phyloP scores from a whole-genome alignment of 805 yeast species.

The Metschnikowia corniflorae region DNA sequence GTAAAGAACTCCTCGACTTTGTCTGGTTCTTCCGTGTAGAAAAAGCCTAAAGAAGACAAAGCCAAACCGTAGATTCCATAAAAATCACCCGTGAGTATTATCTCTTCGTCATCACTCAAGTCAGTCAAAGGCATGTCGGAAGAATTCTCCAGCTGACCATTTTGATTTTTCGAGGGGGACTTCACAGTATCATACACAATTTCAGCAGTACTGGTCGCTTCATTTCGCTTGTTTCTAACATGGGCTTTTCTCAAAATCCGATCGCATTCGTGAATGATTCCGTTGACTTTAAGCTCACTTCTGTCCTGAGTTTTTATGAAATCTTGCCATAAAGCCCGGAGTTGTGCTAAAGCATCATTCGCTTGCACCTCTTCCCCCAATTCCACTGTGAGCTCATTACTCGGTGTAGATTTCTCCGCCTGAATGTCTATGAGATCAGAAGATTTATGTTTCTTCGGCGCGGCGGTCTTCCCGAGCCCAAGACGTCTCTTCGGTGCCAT shows the following conservation, averaged over 20 bases:
- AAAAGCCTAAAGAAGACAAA: slow-evolving; percentile 58
- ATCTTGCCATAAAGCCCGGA: slow-evolving; percentile 68
- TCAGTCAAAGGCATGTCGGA: neutral
- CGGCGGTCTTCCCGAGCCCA: slow-evolving; percentile 35
- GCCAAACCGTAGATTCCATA: slow-evolving; percentile 75
- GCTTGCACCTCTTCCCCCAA: slow-evolving; percentile 66
- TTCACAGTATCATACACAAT: neutral
- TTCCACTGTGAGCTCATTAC: slow-evolving; percentile 50
- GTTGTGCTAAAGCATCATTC: slow-evolving; percentile 75
- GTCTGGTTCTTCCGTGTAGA: slow-evolving; percentile 44
- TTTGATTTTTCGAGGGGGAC: neutral
- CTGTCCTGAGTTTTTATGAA: slow-evolving; percentile 55
- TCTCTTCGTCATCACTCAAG: slow-evolving; percentile 10
- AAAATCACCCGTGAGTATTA: slow-evolving; percentile 46
- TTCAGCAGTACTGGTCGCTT: neutral
- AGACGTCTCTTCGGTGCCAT: slow-evolving; percentile 32
- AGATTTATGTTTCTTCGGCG: slow-evolving; percentile 25
- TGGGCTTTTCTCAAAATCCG: slow-evolving; percentile 53
- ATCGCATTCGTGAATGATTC: slow-evolving; percentile 91
- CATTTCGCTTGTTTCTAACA: slow-evolving; percentile 7
- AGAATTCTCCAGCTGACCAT: too few species aligned
- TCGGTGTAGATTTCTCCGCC: slow-evolving; percentile 9
- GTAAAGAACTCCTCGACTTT: slow-evolving; percentile 55
- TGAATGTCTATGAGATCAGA: slow-evolving; percentile 1
- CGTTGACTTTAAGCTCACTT: slow-evolving; percentile 66